Base-by-base conservation (phyloP, 371 early-diverging fungal species). In the Saksenaea vasiformis region DNA sequence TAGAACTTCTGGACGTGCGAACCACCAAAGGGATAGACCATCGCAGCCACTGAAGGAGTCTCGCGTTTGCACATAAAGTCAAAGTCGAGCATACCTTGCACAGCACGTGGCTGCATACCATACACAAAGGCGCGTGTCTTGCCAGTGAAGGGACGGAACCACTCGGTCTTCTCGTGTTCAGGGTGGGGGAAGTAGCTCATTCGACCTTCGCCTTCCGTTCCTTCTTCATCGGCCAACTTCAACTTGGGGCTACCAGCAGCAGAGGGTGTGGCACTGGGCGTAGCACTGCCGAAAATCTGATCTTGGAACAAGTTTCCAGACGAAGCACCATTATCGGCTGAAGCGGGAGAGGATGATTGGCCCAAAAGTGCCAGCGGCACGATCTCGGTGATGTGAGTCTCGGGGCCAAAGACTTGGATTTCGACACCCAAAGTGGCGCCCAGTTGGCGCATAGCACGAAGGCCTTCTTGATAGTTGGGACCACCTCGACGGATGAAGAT, bases 11-110 rank as follows among this genome's bases (percentile, higher is more conserved):
- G 96, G 56, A 97, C 93, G 76, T 97, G 96, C 72, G 93, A 91
- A 28, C 98, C 98, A 64, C 98, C 97, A 79, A 98, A 98, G 62
- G 98, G 97, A 81, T 98, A 98, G 70, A 98, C 93, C 96, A 98
- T 97, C 69, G 95, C 95, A 15, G 97, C 97, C 27, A 98, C 98
- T n/a, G 95, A 95, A n/a, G 98, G 98, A 47, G 86, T 73, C n/a
- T 78, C 69, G 65, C 98, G 93, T 85, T 94, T 91, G 89, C 98
- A 98, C 87, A 98, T 98, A 59, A 89, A 96, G 78, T 98, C 98
- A 86, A 97, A 98, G 83, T 98, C 98, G 26, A 98, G 87, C 98
- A 98, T 98, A 68, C 98, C 98, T 82, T 98, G 98, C 31, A 98
- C 96, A 34, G 98, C 98, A 70, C 96, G 93, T 47, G 97, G 97